These are phyloP conservation scores for Berberis thunbergii DNA, from an alignment of 164 flowering plant species.

Conservation along the genomic window DNA sequence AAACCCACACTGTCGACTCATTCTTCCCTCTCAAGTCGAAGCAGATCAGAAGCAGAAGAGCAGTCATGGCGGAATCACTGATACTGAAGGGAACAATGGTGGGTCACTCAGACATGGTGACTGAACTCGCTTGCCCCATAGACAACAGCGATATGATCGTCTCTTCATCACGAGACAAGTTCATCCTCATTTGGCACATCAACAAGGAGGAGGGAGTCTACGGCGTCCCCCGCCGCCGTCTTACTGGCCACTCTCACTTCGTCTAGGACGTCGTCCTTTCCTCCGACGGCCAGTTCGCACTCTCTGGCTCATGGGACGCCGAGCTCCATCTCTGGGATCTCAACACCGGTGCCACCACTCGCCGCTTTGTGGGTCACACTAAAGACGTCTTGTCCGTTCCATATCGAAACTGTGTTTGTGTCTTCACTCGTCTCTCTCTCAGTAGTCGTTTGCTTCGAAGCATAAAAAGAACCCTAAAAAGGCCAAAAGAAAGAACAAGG, in stretches of 20 bases:
- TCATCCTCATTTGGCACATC: constrained; percentile 67
- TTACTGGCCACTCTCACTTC: constrained; percentile 86
- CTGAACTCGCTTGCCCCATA: constrained; percentile 83
- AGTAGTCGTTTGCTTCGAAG: too few species aligned
- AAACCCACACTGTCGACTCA: too few species aligned
- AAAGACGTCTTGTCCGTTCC: constrained; percentile 75
- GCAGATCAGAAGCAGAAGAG: too few species aligned
- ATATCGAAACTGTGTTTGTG: too few species aligned
- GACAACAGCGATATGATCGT: constrained; percentile 87
- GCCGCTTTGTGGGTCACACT: constrained; percentile 78
- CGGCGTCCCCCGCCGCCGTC: constrained; percentile 74
- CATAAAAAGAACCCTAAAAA: too few species aligned
- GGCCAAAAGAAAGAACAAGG: too few species aligned
- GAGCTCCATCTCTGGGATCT: constrained; percentile 91
- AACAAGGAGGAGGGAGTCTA: constrained; percentile 53
- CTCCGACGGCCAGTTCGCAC: constrained; percentile 86
- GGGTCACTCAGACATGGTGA: constrained; percentile 83
- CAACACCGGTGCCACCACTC: constrained; percentile 52
- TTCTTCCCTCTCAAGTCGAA: too few species aligned
- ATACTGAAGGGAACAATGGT: constrained; percentile 59
- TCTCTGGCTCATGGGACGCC: constrained; percentile 85
- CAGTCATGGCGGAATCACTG: constrained; percentile 43
- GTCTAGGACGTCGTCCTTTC: constrained; percentile 93
- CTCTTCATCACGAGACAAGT: constrained; percentile 80
- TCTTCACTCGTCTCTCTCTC: too few species aligned